A percentile compares a stretch with the other conserved stretches of the same genome.
Conservation (phyloP, 192 early-diverging fungal genomes). For the Coemansia sp. region DNA sequence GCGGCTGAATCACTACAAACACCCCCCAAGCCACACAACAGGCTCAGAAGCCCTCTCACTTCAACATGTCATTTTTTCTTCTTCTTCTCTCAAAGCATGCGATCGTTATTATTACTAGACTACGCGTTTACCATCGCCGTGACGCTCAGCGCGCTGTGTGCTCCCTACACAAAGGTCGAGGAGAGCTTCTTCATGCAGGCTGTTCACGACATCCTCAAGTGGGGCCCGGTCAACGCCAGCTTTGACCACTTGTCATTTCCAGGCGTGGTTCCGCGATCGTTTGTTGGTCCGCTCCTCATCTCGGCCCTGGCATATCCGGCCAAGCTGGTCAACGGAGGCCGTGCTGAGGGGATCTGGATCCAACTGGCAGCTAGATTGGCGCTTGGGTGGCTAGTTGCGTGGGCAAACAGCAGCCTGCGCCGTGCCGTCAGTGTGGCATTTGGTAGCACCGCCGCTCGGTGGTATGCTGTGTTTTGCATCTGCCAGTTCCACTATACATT, state of each 20-base stretch:
- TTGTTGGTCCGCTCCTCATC: slow-evolving; percentile 79
- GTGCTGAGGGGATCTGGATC: slow-evolving; percentile 21
- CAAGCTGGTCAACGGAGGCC: slow-evolving; percentile 16
- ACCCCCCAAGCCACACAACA: no score
- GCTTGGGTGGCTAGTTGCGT: slow-evolving; percentile 58
- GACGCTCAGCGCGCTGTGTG: slow-evolving; percentile 33
- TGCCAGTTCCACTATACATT: slow-evolving; percentile 90
- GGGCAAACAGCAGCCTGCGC: slow-evolving; percentile 59
- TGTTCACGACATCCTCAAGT: slow-evolving; percentile 81
- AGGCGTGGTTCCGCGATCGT: slow-evolving; percentile 94
- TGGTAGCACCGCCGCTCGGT: slow-evolving; percentile 51
- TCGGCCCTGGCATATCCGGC: slow-evolving; percentile 41
- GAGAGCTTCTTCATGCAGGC: slow-evolving; percentile 97
- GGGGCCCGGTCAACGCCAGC: slow-evolving; percentile 43
- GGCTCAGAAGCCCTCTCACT: not conserved
- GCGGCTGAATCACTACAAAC: not conserved
- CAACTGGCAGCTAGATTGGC: slow-evolving; percentile 44
- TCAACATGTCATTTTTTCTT: not conserved
- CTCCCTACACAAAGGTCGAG: slow-evolving; percentile 94
- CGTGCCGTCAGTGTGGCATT: slow-evolving; percentile 59
- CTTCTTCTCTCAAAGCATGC: not conserved
- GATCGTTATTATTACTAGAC: slow-evolving; percentile 18
- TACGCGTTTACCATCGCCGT: slow-evolving; percentile 21
- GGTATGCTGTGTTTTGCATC: slow-evolving; percentile 58
- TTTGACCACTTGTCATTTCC: slow-evolving; percentile 94